Evolutionary conservation across 371 early-diverging fungal genomes (phyloP).

Genomic region (Haplosporangium sp.): DNA sequence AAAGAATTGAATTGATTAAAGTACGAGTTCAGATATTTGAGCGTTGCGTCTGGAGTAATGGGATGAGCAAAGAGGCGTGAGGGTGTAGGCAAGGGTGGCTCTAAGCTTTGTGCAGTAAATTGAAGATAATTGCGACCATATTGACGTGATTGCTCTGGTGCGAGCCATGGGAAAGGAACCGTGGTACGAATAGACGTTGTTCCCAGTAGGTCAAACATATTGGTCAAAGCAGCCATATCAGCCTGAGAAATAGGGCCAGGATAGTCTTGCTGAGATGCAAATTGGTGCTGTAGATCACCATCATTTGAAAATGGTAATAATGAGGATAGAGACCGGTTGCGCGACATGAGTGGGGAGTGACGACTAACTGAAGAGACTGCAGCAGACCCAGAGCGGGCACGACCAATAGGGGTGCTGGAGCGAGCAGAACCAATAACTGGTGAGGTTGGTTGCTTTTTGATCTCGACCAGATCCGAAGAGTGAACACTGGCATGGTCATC

Average conservation of each 20-base stretch:
- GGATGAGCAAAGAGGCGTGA: constrained; percentile 43
- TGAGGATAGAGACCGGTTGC: constrained; percentile 48
- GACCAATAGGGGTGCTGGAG: constrained; percentile 25
- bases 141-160: constrained; percentile 54
- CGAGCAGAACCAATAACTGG: constrained; percentile 35
- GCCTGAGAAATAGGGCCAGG: constrained; percentile 29
- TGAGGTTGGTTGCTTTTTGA: constrained; percentile 48
- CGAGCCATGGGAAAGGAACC: constrained; percentile 55
- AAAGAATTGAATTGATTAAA: constrained; percentile 74
- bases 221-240: constrained; percentile 44
- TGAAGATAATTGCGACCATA: constrained; percentile 56
- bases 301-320: constrained; percentile 50
- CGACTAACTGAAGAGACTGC: constrained; percentile 31
- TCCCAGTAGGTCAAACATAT: constrained; percentile 51
- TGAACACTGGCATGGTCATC: constrained; percentile 30
- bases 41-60: constrained; percentile 56
- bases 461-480: constrained; percentile 46
- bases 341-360: constrained; percentile 51
- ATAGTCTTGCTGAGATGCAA: constrained; percentile 19
- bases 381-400: constrained; percentile 40
- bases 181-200: constrained; percentile 52
- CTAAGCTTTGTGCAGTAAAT: constrained; percentile 41
- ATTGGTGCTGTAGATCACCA: constrained; percentile 20
- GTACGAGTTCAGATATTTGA: constrained; percentile 66
- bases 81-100: constrained; percentile 43